Evolutionary conservation across 805 yeast genomes (phyloP).

Genomic region (Saccharomycopsis sp.): DNA sequence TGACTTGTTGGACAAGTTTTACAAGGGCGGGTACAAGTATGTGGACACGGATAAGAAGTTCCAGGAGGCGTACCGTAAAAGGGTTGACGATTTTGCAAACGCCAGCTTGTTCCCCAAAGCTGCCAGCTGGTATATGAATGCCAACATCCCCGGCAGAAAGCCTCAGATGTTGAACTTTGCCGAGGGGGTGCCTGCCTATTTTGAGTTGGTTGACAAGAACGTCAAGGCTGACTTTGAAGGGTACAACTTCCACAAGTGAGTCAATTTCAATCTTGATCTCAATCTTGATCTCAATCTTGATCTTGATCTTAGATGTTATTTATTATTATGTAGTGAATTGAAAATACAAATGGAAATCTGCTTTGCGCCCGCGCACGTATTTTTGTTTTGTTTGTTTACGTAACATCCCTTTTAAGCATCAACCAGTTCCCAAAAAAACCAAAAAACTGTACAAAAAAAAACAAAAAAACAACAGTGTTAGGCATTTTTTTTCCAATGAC

Average conservation of each 20-base stretch:
- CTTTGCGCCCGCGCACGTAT: too few species aligned
- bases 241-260: too few species aligned
- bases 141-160: slow-evolving; percentile 27
- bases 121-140: slow-evolving; percentile 28
- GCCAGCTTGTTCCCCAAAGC: slow-evolving; percentile 24
- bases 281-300: too few species aligned
- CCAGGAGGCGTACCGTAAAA: slow-evolving; percentile 21
- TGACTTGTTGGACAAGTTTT: slow-evolving; percentile 18
- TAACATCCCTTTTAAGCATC: too few species aligned
- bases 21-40: slow-evolving; percentile 14
- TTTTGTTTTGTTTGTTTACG: too few species aligned
- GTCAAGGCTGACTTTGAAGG: slow-evolving; percentile 10
- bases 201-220: slow-evolving; percentile 11
- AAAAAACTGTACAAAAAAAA: too few species aligned
- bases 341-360: too few species aligned
- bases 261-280: too few species aligned
- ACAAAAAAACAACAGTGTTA: too few species aligned
- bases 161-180: slow-evolving; percentile 24
- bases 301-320: too few species aligned
- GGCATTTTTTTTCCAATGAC: neutral
- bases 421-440: too few species aligned
- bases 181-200: slow-evolving; percentile 24
- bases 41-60: slow-evolving; percentile 23
- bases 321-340: too few species aligned
- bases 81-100: slow-evolving; percentile 22